Percentiles rank a stretch among this genome's conserved stretches.
Conservation (phyloP, 2,329 filamentous ascomycete species). For the Aureobasidium vineae region DNA sequence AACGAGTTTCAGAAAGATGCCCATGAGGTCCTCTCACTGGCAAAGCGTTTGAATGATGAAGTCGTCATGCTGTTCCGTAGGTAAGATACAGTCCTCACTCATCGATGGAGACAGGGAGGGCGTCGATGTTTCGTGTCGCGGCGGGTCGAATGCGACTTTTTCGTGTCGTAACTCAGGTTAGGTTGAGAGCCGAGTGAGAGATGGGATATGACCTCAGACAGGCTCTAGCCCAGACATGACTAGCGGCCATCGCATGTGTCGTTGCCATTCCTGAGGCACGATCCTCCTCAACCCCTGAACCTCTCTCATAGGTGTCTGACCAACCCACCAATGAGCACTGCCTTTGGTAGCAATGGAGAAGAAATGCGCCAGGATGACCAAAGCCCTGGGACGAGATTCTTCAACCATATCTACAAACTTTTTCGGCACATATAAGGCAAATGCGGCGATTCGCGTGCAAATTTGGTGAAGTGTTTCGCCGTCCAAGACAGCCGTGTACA, state of each 20-base stretch:
- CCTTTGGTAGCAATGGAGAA: conserved; percentile 37
- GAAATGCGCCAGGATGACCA: conserved; percentile 40
- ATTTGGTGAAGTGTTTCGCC: conserved; percentile 33
- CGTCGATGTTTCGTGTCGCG: neutral
- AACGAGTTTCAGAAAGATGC: neutral
- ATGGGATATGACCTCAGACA: neutral
- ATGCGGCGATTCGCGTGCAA: conserved; percentile 37
- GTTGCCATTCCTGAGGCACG: conserved; percentile 36
- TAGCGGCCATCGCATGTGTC: conserved; percentile 37
- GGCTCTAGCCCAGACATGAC: conserved; percentile 18
- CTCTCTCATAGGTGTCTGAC: conserved; percentile 34
- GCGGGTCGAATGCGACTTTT: neutral
- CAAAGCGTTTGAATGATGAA: neutral
- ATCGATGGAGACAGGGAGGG: neutral
- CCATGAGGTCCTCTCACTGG: too few relatives aligned
- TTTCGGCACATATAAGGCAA: conserved; percentile 37
- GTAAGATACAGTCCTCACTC: neutral
- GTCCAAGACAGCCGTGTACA: conserved; percentile 32
- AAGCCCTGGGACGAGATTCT: conserved; percentile 37
- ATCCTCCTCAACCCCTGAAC: conserved; percentile 34
- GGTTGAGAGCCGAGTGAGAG: too few relatives aligned
- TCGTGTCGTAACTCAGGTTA: neutral
- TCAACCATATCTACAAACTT: conserved; percentile 36
- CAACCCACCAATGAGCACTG: conserved; percentile 35
- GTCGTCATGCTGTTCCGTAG: neutral